These are phyloP conservation scores for Suillus occidentalis DNA, from an alignment of 768 basidiomycete species.

Conservation along the genomic window DNA sequence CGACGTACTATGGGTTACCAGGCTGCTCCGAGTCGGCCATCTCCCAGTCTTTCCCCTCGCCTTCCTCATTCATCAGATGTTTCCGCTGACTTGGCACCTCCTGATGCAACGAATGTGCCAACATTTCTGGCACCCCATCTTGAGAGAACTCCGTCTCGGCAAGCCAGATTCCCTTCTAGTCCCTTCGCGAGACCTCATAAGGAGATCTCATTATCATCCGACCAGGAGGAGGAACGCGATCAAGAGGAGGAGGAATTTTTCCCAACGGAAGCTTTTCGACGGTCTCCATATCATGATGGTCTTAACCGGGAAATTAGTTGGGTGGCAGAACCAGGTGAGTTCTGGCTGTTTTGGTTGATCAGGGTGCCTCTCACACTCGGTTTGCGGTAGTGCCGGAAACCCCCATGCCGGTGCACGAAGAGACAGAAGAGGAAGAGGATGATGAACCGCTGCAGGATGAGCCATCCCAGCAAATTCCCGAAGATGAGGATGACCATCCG, in stretches of 20 bases:
- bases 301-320: slow-evolving; percentile 68
- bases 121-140: slow-evolving; percentile 41
- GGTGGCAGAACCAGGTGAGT: slow-evolving; percentile 71
- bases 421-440: slow-evolving; percentile 27
- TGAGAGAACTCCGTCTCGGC: slow-evolving; percentile 48
- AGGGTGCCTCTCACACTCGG: slow-evolving; percentile 9
- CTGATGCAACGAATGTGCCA: slow-evolving; percentile 48
- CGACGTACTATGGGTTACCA: slow-evolving; percentile 41
- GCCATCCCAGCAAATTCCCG: slow-evolving; percentile 33
- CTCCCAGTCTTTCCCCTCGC: slow-evolving; percentile 33
- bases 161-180: slow-evolving; percentile 64
- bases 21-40: slow-evolving; percentile 42
- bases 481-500: slow-evolving; percentile 49
- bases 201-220: slow-evolving; percentile 50
- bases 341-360: slow-evolving; percentile 1
- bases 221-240: slow-evolving; percentile 59
- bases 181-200: slow-evolving; percentile 72
- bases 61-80: slow-evolving; percentile 53
- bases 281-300: slow-evolving; percentile 49
- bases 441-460: slow-evolving; percentile 43
- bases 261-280: slow-evolving; percentile 53
- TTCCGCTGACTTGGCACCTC: slow-evolving; percentile 44
- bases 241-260: slow-evolving; percentile 62
- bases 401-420: slow-evolving; percentile 61
- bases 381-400: slow-evolving; percentile 51